These are phyloP conservation scores for Boechera stricta DNA, from an alignment of 345 rosid species.

Conservation along the genomic window DNA sequence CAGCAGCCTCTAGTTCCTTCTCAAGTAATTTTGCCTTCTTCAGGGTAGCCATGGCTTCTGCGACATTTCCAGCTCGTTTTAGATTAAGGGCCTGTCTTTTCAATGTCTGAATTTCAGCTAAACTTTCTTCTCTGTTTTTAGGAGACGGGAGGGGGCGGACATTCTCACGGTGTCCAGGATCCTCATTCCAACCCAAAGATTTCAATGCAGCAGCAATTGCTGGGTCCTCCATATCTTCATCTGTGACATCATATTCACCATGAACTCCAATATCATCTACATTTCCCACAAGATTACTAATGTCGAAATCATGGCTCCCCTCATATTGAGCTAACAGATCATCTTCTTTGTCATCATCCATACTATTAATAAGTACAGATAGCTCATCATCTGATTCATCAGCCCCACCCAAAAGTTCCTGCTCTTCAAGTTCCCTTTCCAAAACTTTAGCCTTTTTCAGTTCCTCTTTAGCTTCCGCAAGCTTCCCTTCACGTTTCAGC, in stretches of 20 bases:
- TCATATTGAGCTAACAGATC: slow-evolving; percentile 51
- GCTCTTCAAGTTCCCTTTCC: slow-evolving; percentile 90
- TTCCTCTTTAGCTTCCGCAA: slow-evolving; percentile 97
- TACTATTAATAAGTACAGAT: slow-evolving; percentile 62
- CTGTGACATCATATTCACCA: slow-evolving; percentile 77
- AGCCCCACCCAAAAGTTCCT: slow-evolving; percentile 72
- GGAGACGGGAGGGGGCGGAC: slow-evolving; percentile 36
- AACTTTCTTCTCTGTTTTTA: slow-evolving; percentile 51
- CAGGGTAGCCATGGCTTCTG: slow-evolving; percentile 72
- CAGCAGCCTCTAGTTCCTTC: slow-evolving; percentile 54
- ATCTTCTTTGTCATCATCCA: slow-evolving; percentile 67
- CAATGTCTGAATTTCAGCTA: slow-evolving; percentile 57
- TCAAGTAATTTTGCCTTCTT: slow-evolving; percentile 82
- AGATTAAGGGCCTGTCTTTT: slow-evolving; percentile 71
- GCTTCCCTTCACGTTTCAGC: slow-evolving; percentile 91
- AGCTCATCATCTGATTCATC: slow-evolving; percentile 95
- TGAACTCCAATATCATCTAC: slow-evolving; percentile 59
- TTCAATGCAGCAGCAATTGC: slow-evolving; percentile 70
- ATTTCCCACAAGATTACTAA: slow-evolving; percentile 55
- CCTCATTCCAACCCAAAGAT: slow-evolving; percentile 87
- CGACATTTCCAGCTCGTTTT: slow-evolving; percentile 63
- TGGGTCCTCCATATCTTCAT: slow-evolving; percentile 85
- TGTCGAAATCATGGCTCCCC: slow-evolving; percentile 47
- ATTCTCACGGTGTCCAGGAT: slow-evolving; percentile 48
- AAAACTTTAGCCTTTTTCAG: slow-evolving; percentile 81